Percentiles rank a stretch among this genome's conserved stretches.
phyloP scores from a whole-genome alignment of 2,329 filamentous ascomycete species.

The Aspergillus luchuensis region DNA sequence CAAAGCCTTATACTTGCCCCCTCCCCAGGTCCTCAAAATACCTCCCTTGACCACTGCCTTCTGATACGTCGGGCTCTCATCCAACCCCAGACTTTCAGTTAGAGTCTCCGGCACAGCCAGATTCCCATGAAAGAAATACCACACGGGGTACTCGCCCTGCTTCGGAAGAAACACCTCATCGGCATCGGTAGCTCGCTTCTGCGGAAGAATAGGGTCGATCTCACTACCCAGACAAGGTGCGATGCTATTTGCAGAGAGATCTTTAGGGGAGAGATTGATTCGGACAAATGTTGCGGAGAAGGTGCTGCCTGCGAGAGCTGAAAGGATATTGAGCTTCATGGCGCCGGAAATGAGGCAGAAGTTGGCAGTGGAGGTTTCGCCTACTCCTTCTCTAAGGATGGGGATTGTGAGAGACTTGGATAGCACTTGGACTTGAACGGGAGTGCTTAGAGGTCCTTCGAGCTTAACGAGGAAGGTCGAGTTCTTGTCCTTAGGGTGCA shows the following conservation, averaged over 20 bases:
- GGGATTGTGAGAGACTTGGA: neutral
- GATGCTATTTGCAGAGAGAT: neutral
- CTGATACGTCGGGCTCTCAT: neutral
- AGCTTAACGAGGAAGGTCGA: conserved; percentile 2
- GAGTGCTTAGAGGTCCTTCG: neutral
- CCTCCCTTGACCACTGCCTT: neutral
- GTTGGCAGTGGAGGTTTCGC: neutral
- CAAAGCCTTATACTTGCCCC: neutral
- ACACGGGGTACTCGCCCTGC: conserved; percentile 40
- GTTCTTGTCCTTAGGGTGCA: neutral
- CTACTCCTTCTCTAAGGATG: neutral
- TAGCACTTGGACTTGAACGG: neutral
- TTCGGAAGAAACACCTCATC: conserved; percentile 19
- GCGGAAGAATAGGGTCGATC: neutral
- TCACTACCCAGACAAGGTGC: neutral
- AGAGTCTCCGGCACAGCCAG: conserved; percentile 35
- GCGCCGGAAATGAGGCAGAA: neutral
- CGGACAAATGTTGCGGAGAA: neutral
- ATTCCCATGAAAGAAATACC: conserved; percentile 50
- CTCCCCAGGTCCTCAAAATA: neutral
- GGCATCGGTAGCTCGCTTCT: neutral
- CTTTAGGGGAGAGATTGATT: neutral
- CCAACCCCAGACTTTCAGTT: neutral
- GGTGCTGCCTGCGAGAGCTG: neutral
- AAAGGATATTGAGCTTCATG: neutral